phyloP scores from a whole-genome alignment of 306 rosid species.

The Urtica urens region DNA sequence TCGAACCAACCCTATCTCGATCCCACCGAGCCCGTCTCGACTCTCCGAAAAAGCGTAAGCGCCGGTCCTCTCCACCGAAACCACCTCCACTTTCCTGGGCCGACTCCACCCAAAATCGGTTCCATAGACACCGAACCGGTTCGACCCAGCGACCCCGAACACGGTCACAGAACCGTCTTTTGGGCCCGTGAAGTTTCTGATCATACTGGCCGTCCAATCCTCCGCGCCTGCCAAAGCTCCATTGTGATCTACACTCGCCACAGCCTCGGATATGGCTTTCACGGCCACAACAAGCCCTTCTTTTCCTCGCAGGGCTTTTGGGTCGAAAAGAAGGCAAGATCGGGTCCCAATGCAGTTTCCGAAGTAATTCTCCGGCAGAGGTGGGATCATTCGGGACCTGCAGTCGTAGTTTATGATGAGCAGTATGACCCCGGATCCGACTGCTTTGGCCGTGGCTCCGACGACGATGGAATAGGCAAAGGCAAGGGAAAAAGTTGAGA shows the following conservation, averaged over 20 bases:
- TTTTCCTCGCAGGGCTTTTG: not conserved
- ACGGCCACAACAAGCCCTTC: slow-evolving; percentile 5
- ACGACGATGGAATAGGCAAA: not conserved
- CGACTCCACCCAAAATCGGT: slow-evolving; percentile 36
- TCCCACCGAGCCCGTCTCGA: slow-evolving; percentile 16
- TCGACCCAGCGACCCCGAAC: not conserved
- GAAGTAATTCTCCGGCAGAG: not conserved
- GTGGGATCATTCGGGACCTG: not conserved
- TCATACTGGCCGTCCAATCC: no score
- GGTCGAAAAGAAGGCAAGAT: no score
- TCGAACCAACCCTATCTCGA: slow-evolving; percentile 20
- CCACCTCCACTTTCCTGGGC: slow-evolving; percentile 23
- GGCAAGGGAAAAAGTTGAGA: not conserved
- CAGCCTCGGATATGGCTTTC: slow-evolving; percentile 2
- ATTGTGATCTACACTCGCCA: slow-evolving; percentile 11
- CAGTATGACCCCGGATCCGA: not conserved
- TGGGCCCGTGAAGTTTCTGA: no score
- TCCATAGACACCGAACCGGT: not conserved
- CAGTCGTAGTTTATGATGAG: not conserved
- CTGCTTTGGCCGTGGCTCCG: not conserved
- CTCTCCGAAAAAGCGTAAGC: slow-evolving; percentile 8
- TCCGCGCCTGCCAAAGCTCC: slow-evolving; percentile 9
- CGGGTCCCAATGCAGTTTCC: slow-evolving; percentile 6
- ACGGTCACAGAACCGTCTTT: not conserved
- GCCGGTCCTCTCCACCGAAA: slow-evolving; percentile 14